These are phyloP conservation scores for Skeletonema menzelii DNA, from an alignment of 108 stramenopile genomes.

Conservation along the genomic window DNA sequence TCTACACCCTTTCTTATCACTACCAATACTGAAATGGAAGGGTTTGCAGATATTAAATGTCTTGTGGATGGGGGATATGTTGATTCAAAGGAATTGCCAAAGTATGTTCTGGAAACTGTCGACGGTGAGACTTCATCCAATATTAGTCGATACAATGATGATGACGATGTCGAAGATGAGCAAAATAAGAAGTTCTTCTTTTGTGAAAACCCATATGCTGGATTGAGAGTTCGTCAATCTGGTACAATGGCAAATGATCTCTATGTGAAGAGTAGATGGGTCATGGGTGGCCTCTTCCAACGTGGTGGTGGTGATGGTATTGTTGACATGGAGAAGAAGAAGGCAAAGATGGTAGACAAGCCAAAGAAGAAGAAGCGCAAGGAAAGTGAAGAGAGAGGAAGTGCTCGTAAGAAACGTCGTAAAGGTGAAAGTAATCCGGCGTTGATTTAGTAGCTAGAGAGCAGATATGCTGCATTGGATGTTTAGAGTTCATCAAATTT, in stretches of 20 bases:
- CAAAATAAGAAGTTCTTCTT: conserved; percentile 54
- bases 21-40: conserved; percentile 91
- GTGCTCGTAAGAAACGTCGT: conserved; percentile 15
- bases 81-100: conserved; percentile 26
- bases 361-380: conserved; percentile 6
- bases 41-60: conserved; percentile 70
- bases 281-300: conserved; percentile 70
- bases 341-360: conserved; percentile 5
- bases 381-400: conserved; percentile 11
- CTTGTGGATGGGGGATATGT: conserved; percentile 63
- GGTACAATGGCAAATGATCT: conserved; percentile 93
- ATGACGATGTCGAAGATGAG: conserved; percentile 22
- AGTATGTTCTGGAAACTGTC: conserved; percentile 30
- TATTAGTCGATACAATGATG: conserved; percentile 9
- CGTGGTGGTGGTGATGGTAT: neutral
- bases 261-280: conserved; percentile 86
- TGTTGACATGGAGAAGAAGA: neutral
- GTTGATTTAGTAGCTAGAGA: conserved; percentile 48
- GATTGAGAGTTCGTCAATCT: conserved; percentile 79
- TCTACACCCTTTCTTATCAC: conserved; percentile 73
- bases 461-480: too few species aligned
- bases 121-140: conserved; percentile 22
- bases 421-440: conserved; percentile 50
- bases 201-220: conserved; percentile 78
- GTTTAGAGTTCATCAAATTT: neutral